These are phyloP conservation scores for Podaxis sp. DNA, from an alignment of 768 basidiomycete genomes.

Conservation along the genomic window DNA sequence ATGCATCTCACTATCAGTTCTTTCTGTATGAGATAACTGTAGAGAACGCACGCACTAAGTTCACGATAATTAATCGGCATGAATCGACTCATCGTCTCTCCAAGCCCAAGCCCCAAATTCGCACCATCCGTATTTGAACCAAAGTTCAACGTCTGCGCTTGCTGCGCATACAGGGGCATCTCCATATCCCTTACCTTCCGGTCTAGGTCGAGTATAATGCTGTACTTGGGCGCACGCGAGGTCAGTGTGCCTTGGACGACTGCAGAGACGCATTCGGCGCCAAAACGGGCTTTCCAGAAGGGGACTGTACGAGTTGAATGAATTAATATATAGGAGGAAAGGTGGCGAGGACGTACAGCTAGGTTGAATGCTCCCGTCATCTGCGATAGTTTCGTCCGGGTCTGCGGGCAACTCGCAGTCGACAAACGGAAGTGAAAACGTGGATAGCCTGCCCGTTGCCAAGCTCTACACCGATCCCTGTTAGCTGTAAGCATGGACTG, in stretches of 20 bases:
- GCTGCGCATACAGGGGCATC: slow-evolving; percentile 60
- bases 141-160: slow-evolving; percentile 20
- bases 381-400: slow-evolving; percentile 42
- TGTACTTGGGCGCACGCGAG: slow-evolving; percentile 62
- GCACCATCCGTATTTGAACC: slow-evolving; percentile 19
- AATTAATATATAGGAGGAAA: background rate
- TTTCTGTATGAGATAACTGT: background rate
- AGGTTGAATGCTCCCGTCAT: slow-evolving; percentile 55
- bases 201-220: slow-evolving; percentile 62
- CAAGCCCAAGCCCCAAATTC: slow-evolving; percentile 49
- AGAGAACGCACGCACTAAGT: slow-evolving; percentile 46
- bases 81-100: slow-evolving; percentile 68
- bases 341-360: slow-evolving; percentile 48
- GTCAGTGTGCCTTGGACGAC: slow-evolving; percentile 69
- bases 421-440: slow-evolving; percentile 70
- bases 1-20: background rate
- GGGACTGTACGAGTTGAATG: slow-evolving; percentile 44
- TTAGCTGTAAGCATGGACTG: background rate
- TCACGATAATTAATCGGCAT: slow-evolving; percentile 77
- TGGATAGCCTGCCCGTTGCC: slow-evolving; percentile 67
- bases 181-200: slow-evolving; percentile 70
- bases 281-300: slow-evolving; percentile 70
- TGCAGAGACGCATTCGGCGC: slow-evolving; percentile 62
- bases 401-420: slow-evolving; percentile 53
- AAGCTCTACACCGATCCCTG: slow-evolving; percentile 46